Conservation (phyloP, 2,329 filamentous ascomycete genomes). For the Aspergillus sp. region DNA sequence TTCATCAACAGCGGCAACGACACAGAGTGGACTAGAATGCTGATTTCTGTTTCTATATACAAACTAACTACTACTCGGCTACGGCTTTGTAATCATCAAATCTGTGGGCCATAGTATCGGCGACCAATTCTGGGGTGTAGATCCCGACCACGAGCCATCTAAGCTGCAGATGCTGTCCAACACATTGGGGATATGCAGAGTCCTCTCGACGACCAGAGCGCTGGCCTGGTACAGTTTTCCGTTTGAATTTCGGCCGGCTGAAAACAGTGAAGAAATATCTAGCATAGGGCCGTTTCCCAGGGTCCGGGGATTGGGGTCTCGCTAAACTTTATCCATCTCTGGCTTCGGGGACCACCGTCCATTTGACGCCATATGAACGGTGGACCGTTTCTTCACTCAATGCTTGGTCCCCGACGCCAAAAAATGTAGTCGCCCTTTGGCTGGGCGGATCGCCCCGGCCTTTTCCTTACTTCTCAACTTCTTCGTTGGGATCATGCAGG, state of each 20-base stretch:
- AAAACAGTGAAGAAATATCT: not conserved
- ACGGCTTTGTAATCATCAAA: not conserved
- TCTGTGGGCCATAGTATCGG: not conserved
- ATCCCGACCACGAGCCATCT: constrained; percentile 8
- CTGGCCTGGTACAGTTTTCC: not conserved
- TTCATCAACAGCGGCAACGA: not conserved
- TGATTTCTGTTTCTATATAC: not conserved
- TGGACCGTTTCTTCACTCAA: not conserved
- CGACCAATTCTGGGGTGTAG: constrained; percentile 6
- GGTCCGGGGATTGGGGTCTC: not conserved
- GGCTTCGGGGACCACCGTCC: constrained; percentile 9
- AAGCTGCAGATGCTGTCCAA: constrained; percentile 3
- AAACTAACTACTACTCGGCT: not conserved
- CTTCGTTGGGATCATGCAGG: not conserved
- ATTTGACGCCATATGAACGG: constrained; percentile 4
- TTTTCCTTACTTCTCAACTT: not conserved
- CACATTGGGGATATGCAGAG: not conserved
- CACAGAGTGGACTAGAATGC: not conserved
- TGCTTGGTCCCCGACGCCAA: constrained; percentile 10
- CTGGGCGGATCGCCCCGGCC: no score
- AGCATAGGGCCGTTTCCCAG: not conserved
- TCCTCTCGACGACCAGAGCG: not conserved
- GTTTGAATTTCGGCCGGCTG: not conserved
- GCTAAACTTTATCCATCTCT: not conserved
- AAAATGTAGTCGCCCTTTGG: not conserved